Conservation (phyloP, 2,329 filamentous ascomycete species). For the Epichloe amarillans region DNA sequence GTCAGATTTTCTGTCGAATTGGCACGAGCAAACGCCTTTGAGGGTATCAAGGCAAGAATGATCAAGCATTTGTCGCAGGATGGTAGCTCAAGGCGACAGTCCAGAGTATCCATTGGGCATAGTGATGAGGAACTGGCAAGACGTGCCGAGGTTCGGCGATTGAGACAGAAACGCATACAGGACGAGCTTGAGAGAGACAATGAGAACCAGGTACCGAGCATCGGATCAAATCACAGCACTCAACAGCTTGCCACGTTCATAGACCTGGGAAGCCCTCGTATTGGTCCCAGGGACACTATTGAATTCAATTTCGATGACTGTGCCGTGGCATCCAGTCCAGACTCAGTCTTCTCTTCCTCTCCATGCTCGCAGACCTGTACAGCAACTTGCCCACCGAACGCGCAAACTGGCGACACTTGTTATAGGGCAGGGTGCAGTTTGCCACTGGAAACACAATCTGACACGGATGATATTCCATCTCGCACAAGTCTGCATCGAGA, state of each 20-base stretch:
- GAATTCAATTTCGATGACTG: conserved; percentile 25
- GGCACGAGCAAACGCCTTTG: conserved; percentile 27
- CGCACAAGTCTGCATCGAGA: neutral
- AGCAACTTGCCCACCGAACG: neutral
- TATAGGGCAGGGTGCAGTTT: neutral
- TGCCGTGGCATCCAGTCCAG: neutral
- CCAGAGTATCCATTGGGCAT: conserved; percentile 28
- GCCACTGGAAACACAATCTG: neutral
- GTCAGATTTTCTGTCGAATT: conserved; percentile 12
- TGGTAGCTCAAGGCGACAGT: conserved; percentile 24
- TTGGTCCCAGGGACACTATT: conserved; percentile 35
- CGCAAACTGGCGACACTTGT: neutral
- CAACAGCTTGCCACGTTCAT: conserved; percentile 14
- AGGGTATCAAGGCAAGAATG: conserved; percentile 30
- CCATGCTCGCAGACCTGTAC: neutral
- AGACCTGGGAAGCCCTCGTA: conserved; percentile 18
- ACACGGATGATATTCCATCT: neutral
- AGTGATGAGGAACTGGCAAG: conserved; percentile 40
- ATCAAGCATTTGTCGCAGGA: conserved; percentile 33
- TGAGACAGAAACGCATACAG: conserved; percentile 44
- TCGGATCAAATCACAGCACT: conserved; percentile 14
- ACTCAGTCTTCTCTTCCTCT: neutral
- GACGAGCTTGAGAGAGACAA: conserved; percentile 39
- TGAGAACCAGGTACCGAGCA: conserved; percentile 20
- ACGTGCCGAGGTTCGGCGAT: conserved; percentile 40